A percentile compares a stretch with the other conserved stretches of the same genome.
phyloP scores from a whole-genome alignment of 2,329 filamentous ascomycete species.

The Rasamsonia emersonii region DNA sequence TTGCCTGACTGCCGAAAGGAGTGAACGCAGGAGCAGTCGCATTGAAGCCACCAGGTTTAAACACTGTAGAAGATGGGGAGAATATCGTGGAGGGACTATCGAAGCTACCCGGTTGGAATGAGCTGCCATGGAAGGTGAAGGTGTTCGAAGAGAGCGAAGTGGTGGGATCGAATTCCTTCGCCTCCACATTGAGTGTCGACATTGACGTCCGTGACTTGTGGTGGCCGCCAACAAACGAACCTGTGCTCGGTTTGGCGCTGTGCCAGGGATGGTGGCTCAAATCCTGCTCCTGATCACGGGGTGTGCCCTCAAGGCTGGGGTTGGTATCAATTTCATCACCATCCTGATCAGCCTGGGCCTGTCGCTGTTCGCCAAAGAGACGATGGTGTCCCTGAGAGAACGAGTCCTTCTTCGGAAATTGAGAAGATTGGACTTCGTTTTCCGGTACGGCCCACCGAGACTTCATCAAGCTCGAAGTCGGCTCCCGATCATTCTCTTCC shows the following conservation, averaged over 20 bases:
- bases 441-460: constrained; percentile 31
- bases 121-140: constrained; percentile 34
- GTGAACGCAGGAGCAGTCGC: constrained; percentile 63
- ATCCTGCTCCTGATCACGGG: constrained; percentile 27
- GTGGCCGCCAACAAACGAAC: constrained; percentile 44
- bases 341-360: constrained; percentile 36
- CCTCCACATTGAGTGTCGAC: constrained; percentile 79
- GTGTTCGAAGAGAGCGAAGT: constrained; percentile 41
- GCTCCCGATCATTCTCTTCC: constrained; percentile 60
- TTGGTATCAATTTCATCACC: constrained; percentile 64
- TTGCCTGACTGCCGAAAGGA: constrained; percentile 34
- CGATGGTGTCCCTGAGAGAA: constrained; percentile 23
- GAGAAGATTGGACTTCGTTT: constrained; percentile 16
- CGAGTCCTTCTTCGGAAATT: constrained; percentile 8
- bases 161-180: constrained; percentile 70
- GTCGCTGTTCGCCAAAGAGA: constrained; percentile 25
- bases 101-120: constrained; percentile 33
- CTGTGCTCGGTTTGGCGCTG: constrained; percentile 22
- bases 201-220: constrained; percentile 56
- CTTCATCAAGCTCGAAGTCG: constrained; percentile 21
- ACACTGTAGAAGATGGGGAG: constrained; percentile 16
- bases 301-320: constrained; percentile 62
- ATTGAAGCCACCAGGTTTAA: constrained; percentile 40
- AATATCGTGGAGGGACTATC: constrained; percentile 22
- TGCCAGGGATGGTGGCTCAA: constrained; percentile 26